Conservation (phyloP, 257 asterid species). For the Salvia hispanica region DNA sequence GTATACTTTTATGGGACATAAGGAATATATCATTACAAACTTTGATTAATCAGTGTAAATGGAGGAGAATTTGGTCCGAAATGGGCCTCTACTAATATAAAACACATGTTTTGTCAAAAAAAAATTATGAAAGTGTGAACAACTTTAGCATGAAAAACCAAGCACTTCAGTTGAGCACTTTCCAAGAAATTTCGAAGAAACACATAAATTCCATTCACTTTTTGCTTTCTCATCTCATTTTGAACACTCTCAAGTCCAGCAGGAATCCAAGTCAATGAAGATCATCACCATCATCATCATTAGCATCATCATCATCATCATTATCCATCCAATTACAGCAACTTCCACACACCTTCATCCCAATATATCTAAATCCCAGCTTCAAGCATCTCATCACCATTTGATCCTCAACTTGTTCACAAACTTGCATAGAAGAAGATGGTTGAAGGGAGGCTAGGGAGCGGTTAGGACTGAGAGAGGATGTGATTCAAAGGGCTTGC, state of each 20-base stretch:
- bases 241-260: slow-evolving; percentile 20
- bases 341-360: neutral
- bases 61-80: too few relatives aligned
- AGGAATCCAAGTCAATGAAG: slow-evolving; percentile 27
- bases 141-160: too few relatives aligned
- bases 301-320: neutral
- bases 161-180: too few relatives aligned
- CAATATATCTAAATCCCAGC: neutral
- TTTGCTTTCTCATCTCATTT: too few relatives aligned
- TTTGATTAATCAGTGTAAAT: too few relatives aligned
- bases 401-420: slow-evolving; percentile 1
- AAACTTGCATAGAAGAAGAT: slow-evolving; percentile 23
- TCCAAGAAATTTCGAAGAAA: too few relatives aligned
- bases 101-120: too few relatives aligned
- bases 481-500: slow-evolving; percentile 63
- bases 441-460: slow-evolving; percentile 60
- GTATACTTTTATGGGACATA: too few relatives aligned
- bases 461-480: slow-evolving; percentile 51
- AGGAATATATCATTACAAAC: too few relatives aligned
- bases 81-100: too few relatives aligned
- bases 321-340: neutral
- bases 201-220: too few relatives aligned
- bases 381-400: slow-evolving; percentile 14
- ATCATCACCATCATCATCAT: slow-evolving; percentile 21
- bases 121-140: too few relatives aligned